phyloP scores from a whole-genome alignment of 2,329 filamentous ascomycete genomes.

The Trichoderma aggressivum region DNA sequence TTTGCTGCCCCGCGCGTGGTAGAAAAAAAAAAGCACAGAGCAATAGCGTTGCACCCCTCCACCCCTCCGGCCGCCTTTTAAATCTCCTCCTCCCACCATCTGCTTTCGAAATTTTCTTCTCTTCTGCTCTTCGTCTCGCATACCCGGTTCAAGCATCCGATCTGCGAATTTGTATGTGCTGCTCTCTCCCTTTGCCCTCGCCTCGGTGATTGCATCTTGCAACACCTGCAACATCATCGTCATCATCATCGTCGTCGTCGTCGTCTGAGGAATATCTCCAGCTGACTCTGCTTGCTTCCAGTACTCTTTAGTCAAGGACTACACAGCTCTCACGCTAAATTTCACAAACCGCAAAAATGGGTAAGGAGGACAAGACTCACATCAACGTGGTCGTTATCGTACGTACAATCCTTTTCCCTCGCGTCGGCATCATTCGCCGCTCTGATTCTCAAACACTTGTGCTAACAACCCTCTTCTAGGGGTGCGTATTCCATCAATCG shows the following conservation, averaged over 20 bases:
- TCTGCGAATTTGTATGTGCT: conserved; percentile 39
- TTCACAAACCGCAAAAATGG: conserved; percentile 36
- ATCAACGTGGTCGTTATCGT: conserved; percentile 97
- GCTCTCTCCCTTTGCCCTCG: not conserved
- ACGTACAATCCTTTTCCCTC: conserved; percentile 28
- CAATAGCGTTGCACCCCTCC: conserved; percentile 25
- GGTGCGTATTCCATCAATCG: conserved; percentile 25
- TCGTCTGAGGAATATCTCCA: not conserved
- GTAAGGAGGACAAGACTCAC: conserved; percentile 94
- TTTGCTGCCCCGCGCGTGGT: conserved; percentile 23
- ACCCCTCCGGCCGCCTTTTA: conserved; percentile 34
- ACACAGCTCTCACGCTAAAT: conserved; percentile 2
- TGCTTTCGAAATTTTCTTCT: conserved; percentile 34
- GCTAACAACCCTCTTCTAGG: conserved; percentile 26
- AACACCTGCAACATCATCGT: conserved; percentile 6
- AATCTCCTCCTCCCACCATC: conserved; percentile 39
- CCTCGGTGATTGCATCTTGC: not conserved
- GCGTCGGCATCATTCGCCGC: not conserved
- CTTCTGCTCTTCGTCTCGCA: conserved; percentile 42
- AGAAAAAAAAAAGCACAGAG: conserved; percentile 20
- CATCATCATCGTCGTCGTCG: not conserved
- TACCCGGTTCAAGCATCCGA: conserved; percentile 45
- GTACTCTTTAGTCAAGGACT: conserved; percentile 13
- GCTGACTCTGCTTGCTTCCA: conserved; percentile 18
- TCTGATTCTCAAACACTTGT: not conserved